These are phyloP conservation scores for Phaeotremella skinneri DNA, from an alignment of 768 basidiomycete species.

Conservation along the genomic window DNA sequence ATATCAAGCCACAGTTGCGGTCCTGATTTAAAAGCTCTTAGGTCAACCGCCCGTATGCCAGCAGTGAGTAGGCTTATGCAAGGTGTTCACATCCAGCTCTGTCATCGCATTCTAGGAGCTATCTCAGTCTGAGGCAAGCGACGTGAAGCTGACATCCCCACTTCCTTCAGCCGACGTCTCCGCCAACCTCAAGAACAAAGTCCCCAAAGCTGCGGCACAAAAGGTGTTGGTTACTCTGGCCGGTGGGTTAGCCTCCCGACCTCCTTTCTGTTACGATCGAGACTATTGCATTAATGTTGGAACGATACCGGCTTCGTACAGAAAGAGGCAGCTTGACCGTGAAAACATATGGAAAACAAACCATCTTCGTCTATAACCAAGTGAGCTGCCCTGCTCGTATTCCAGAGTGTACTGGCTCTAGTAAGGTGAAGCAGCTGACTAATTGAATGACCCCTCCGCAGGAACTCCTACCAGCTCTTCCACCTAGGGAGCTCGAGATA, in stretches of 20 bases:
- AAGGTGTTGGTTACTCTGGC: constrained; percentile 78
- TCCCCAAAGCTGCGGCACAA: constrained; percentile 77
- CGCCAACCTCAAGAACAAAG: constrained; percentile 84
- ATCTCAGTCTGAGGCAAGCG: too few relatives aligned
- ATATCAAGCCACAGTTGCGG: not conserved
- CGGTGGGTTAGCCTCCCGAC: constrained; percentile 27
- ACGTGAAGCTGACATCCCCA: too few relatives aligned
- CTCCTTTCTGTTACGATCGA: not conserved
- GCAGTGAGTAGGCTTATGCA: constrained; percentile 49
- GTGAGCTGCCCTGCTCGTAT: constrained; percentile 23
- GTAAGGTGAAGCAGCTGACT: constrained; percentile 5
- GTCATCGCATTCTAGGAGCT: not conserved
- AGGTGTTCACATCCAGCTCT: not conserved
- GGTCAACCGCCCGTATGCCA: constrained; percentile 94
- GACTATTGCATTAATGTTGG: not conserved
- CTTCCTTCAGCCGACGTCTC: constrained; percentile 66
- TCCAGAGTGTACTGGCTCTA: not conserved
- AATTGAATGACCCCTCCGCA: constrained; percentile 43
- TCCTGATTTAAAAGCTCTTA: constrained; percentile 45
- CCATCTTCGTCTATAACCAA: constrained; percentile 77
- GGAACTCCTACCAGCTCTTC: constrained; percentile 65
- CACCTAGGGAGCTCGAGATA: constrained; percentile 61
- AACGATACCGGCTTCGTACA: not conserved
- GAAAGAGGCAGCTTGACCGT: constrained; percentile 78
- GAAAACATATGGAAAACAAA: constrained; percentile 82